Evolutionary conservation across 23 red algal genomes (phyloP).

Genomic region (Agarophyton chilense): DNA sequence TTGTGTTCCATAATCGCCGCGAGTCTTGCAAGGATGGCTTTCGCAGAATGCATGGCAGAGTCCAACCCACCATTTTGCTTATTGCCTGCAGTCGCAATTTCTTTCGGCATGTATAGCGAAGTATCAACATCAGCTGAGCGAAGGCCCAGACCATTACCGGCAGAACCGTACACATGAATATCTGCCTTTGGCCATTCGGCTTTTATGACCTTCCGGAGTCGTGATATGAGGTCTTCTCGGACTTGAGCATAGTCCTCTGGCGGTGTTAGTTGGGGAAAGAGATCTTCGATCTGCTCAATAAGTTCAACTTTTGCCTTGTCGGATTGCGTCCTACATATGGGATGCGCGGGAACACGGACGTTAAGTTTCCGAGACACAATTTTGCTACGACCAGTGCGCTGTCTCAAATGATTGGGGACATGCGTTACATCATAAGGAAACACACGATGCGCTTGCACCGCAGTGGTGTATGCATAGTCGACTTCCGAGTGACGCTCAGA

Average conservation of each 20-base stretch:
- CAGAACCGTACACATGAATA: constrained; percentile 89
- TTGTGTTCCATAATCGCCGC: constrained; percentile 70
- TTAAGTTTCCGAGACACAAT: constrained; percentile 54
- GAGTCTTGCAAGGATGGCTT: constrained; percentile 46
- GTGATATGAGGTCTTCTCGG: constrained; percentile 40
- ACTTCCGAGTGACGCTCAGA: constrained; percentile 64
- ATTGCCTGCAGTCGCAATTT: not conserved
- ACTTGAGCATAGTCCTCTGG: constrained; percentile 22
- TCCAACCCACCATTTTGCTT: constrained; percentile 39
- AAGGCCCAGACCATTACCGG: constrained; percentile 80
- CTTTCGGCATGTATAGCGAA: constrained; percentile 71
- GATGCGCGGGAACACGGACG: constrained; percentile 30
- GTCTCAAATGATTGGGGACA: not conserved
- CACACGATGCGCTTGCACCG: not conserved
- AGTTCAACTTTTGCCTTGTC: constrained; percentile 62
- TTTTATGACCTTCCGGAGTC: constrained; percentile 52
- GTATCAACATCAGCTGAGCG: constrained; percentile 85
- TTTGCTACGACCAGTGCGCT: constrained; percentile 28
- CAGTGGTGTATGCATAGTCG: constrained; percentile 2
- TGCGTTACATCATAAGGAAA: constrained; percentile 9
- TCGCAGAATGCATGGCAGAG: constrained; percentile 4
- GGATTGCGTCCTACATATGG: constrained; percentile 42
- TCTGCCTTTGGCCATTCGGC: constrained; percentile 54
- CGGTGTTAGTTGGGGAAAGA: constrained; percentile 59
- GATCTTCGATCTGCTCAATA: constrained; percentile 59